A percentile compares a stretch with the other conserved stretches of the same genome.
phyloP scores from a whole-genome alignment of 306 rosid genomes.

The Dryas octopetala region DNA sequence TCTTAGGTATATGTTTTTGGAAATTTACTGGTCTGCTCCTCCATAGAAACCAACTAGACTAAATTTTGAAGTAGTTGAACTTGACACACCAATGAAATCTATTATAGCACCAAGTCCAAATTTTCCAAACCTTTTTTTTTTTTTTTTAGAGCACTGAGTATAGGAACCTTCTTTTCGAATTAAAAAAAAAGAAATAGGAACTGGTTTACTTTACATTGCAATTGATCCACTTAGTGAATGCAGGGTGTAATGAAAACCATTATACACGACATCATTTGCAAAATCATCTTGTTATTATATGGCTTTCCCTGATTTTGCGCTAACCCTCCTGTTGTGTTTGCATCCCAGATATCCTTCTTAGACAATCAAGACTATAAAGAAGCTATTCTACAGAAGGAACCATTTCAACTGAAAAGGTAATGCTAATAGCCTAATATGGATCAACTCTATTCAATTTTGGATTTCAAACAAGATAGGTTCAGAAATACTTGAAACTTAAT shows the following conservation, averaged over 20 bases:
- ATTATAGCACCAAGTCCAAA: neutral
- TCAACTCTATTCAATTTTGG: neutral
- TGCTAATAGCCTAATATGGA: neutral
- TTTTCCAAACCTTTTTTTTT: neutral
- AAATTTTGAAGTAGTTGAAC: neutral
- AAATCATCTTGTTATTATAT: slow-evolving; percentile 2
- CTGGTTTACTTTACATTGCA: neutral
- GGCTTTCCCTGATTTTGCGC: neutral
- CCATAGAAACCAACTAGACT: neutral
- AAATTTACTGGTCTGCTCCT: neutral
- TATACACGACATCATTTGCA: neutral
- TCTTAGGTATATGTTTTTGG: neutral
- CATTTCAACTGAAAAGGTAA: slow-evolving; percentile 59
- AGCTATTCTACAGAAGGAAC: slow-evolving; percentile 44
- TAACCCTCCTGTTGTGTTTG: slow-evolving; percentile 8
- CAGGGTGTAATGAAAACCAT: neutral
- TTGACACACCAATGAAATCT: neutral
- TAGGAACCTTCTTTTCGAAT: too few relatives aligned
- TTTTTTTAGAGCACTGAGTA: neutral
- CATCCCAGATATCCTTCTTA: slow-evolving; percentile 49
- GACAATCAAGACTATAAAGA: slow-evolving; percentile 50
- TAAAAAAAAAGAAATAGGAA: too few relatives aligned
- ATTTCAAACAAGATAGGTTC: neutral
- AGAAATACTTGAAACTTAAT: slow-evolving; percentile 9
- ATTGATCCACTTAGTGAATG: neutral